A percentile compares a stretch with the other conserved stretches of the same genome.
phyloP scores from a whole-genome alignment of 2,329 filamentous ascomycete species.

The Rutstroemia sp. region DNA sequence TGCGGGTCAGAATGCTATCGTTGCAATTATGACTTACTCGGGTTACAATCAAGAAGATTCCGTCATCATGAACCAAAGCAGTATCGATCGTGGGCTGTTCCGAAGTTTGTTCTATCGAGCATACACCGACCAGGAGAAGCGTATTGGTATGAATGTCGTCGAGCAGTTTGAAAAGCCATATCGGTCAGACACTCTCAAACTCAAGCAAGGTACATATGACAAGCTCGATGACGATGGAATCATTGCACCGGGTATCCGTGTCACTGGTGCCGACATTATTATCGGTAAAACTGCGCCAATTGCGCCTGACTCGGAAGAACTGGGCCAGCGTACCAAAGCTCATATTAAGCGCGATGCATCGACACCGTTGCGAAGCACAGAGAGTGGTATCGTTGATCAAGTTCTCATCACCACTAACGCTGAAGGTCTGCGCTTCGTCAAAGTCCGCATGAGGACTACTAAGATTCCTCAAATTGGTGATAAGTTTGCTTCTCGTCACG shows the following conservation, averaged over 20 bases:
- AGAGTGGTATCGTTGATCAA: constrained; percentile 92
- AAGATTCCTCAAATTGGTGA: constrained; percentile 98
- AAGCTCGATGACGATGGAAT: constrained; percentile 97
- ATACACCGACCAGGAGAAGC: constrained; percentile 95
- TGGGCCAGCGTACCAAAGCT: constrained; percentile 82
- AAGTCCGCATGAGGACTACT: constrained; percentile 93
- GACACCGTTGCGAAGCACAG: constrained; percentile 87
- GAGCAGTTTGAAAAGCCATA: constrained; percentile 95
- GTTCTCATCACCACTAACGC: constrained; percentile 92
- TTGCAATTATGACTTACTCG: constrained; percentile 94
- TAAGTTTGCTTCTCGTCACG: constrained; percentile 98
- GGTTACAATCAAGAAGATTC: constrained; percentile 99
- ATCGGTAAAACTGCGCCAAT: constrained; percentile 98
- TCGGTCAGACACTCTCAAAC: constrained; percentile 75
- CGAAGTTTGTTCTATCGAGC: constrained; percentile 96
- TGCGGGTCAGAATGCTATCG: constrained; percentile 95
- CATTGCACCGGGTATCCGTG: constrained; percentile 85
- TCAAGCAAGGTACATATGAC: constrained; percentile 94
- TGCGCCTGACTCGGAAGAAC: constrained; percentile 83
- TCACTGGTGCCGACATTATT: constrained; percentile 97
- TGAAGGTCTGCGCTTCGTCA: constrained; percentile 91
- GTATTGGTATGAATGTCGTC: constrained; percentile 84
- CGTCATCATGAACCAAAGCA: constrained; percentile 99
- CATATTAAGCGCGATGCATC: constrained; percentile 95
- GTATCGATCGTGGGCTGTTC: constrained; percentile 95